phyloP scores from a whole-genome alignment of 257 asterid genomes.

The Linderniella brevidens region DNA sequence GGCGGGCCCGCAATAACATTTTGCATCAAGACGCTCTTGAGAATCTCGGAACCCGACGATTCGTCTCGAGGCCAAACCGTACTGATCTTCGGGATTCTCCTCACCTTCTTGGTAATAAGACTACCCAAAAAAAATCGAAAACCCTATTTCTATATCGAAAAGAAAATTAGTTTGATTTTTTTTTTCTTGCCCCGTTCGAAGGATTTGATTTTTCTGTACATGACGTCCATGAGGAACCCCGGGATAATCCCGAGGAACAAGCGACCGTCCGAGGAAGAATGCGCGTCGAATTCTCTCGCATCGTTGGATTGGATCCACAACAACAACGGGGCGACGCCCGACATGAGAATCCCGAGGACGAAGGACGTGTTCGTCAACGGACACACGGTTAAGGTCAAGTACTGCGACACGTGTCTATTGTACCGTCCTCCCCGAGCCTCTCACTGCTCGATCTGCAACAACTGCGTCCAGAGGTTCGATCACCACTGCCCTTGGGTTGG shows the following conservation, averaged over 20 bases:
- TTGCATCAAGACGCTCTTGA: slow-evolving; percentile 37
- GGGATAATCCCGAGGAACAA: slow-evolving; percentile 72
- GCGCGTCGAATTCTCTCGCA: slow-evolving; percentile 15
- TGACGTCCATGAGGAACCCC: slow-evolving; percentile 69
- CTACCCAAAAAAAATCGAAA: too few species aligned
- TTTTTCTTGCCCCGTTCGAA: slow-evolving; percentile 6
- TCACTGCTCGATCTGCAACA: slow-evolving; percentile 94
- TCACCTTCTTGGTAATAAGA: slow-evolving; percentile 41
- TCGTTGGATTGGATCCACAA: slow-evolving; percentile 47
- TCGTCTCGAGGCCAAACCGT: slow-evolving; percentile 26
- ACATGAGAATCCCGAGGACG: slow-evolving; percentile 47
- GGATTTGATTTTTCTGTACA: slow-evolving; percentile 59
- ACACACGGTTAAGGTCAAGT: slow-evolving; percentile 49
- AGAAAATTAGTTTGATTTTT: too few species aligned
- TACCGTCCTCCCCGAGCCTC: slow-evolving; percentile 94
- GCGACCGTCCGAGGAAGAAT: slow-evolving; percentile 35
- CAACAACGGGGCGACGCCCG: slow-evolving; percentile 16
- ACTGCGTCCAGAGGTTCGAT: slow-evolving; percentile 89
- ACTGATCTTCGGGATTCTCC: slow-evolving; percentile 32
- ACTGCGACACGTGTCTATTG: slow-evolving; percentile 69
- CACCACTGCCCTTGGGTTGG: slow-evolving; percentile 99
- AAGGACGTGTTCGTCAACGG: slow-evolving; percentile 60
- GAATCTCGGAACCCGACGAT: slow-evolving; percentile 18
- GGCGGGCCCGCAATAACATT: slow-evolving; percentile 24
- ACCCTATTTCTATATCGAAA: too few species aligned